Conservation (phyloP, 768 basidiomycete genomes). For the Lactarius hengduanensis region DNA sequence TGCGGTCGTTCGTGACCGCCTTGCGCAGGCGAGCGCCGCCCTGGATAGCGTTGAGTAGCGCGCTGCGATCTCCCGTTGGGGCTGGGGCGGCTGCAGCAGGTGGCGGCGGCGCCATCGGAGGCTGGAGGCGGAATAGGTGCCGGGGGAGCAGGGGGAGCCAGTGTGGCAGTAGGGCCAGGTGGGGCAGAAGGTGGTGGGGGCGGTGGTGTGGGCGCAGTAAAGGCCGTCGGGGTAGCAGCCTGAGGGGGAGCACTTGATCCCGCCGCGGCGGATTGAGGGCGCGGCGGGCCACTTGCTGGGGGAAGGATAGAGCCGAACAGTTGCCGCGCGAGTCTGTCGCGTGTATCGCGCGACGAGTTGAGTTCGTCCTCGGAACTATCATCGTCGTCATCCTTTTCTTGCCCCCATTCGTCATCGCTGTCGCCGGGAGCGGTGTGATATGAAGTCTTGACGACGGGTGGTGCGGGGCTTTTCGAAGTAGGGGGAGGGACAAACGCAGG, state of each 20-base stretch:
- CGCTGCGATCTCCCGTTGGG: slow-evolving; percentile 53
- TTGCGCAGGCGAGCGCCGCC: slow-evolving; percentile 69
- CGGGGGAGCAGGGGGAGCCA: slow-evolving; percentile 35
- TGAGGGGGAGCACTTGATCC: slow-evolving; percentile 19
- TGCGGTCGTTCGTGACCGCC: slow-evolving; percentile 81
- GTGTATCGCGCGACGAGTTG: slow-evolving; percentile 56
- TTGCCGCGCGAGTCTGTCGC: slow-evolving; percentile 71
- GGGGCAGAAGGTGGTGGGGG: slow-evolving; percentile 43
- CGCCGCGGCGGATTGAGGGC: slow-evolving; percentile 57
- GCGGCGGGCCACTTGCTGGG: slow-evolving; percentile 33
- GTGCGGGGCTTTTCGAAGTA: slow-evolving; percentile 49
- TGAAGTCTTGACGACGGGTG: slow-evolving; percentile 50
- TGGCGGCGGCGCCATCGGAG: slow-evolving; percentile 35
- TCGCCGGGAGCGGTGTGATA: slow-evolving; percentile 62
- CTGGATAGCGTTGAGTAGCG: slow-evolving; percentile 78
- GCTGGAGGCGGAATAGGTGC: slow-evolving; percentile 41
- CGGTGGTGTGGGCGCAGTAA: slow-evolving; percentile 40
- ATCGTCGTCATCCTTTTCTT: slow-evolving; percentile 66
- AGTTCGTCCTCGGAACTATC: slow-evolving; percentile 82
- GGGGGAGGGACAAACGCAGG: slow-evolving; percentile 39
- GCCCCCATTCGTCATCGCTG: slow-evolving; percentile 82
- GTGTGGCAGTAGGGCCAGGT: slow-evolving; percentile 31
- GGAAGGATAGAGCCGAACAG: slow-evolving; percentile 76
- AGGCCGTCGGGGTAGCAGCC: slow-evolving; percentile 33
- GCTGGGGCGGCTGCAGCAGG: slow-evolving; percentile 34